Evolutionary conservation across 257 asterid genomes (phyloP).

Genomic region (Ligustrum vulgare): DNA sequence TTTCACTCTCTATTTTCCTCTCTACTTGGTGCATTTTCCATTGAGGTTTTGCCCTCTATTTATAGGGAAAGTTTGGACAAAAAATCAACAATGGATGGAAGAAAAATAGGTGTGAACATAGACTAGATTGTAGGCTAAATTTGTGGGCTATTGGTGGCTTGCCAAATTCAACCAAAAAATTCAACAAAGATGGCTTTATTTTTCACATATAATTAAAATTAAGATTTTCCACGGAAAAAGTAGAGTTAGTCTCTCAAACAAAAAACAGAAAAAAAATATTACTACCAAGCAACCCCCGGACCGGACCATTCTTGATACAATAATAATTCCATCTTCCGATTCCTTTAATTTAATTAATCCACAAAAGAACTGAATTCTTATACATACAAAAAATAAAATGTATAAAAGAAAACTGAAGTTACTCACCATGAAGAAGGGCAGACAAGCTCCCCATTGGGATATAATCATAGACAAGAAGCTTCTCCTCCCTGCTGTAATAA

Average conservation of each 20-base stretch:
- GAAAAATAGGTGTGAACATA: too few relatives aligned
- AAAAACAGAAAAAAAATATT: not conserved
- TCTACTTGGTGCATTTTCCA: too few relatives aligned
- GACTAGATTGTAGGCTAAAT: too few relatives aligned
- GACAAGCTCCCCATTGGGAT: conserved; percentile 53
- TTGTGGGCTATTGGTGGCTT: too few relatives aligned
- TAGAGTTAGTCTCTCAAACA: not conserved
- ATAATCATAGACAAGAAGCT: conserved; percentile 47
- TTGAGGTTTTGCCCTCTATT: too few relatives aligned
- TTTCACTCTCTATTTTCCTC: too few relatives aligned
- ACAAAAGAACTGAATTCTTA: not conserved
- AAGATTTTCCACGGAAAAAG: not conserved
- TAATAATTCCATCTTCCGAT: not conserved
- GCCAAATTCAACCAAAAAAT: too few relatives aligned
- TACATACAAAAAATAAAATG: not conserved
- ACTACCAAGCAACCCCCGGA: not conserved
- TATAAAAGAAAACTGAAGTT: not conserved
- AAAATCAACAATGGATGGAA: too few relatives aligned
- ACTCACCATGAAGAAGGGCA: conserved; percentile 48
- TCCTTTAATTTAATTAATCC: not conserved
- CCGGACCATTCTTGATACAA: not conserved
- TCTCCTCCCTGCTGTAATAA: conserved; percentile 50
- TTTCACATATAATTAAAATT: not conserved
- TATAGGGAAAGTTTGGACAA: too few relatives aligned
- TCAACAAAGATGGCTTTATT: too few relatives aligned